Evolutionary conservation across 495 filamentous ascomycete species (phyloP), one percentile per base, ranked within the genome.

Genomic region (Letharia lupina): DNA sequence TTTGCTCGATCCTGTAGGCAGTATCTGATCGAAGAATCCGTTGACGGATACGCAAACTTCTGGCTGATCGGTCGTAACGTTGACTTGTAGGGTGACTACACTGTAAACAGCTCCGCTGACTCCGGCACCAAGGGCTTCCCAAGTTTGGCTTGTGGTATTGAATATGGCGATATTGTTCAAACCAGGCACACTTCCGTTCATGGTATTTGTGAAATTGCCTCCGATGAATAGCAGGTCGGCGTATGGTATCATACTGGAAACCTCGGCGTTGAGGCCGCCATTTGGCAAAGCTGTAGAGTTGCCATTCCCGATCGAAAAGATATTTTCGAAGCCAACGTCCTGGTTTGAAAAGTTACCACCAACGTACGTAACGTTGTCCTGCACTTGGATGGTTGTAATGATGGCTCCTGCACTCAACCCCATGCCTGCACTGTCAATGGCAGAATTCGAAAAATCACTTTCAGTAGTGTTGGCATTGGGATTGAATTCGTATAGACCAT

Each of bases 401-500:
- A 78, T 81, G 28, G 92, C 91, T 60, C 82, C 79, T 2, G 81
- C 71, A 18, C 80, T 76, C 52, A 99, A 83, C 57, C 80, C 80
- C 28, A 82, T 80, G 35, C 91, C 91, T 62, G 92, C 89, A 69
- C 81, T 76, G 73, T 93, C 84, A 69, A 96, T 85, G 10, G 82
- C 79, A 9, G 91, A 96, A 44, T 83, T 84, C 18, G 82, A 80
- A 65, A 93, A 86, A 71, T 90, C 82, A 42, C 82, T 80, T 63
- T 86, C 80, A 11, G 88, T 78, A 6, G 77, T 78, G 15, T 80
- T 79, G 58, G 83, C 74, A 37, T 78, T 82, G 1, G 91, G 91
- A 65, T 93, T 81, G 73, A 88, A 97, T 67, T 99, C 94, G 74
- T 91, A 99, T 4, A 99, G 76, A 16, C 92, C 92, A 72, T 97